Evolutionary conservation across 1,284 basidiomycete species (phyloP).

Genomic region (Phenoliferia sp.): DNA sequence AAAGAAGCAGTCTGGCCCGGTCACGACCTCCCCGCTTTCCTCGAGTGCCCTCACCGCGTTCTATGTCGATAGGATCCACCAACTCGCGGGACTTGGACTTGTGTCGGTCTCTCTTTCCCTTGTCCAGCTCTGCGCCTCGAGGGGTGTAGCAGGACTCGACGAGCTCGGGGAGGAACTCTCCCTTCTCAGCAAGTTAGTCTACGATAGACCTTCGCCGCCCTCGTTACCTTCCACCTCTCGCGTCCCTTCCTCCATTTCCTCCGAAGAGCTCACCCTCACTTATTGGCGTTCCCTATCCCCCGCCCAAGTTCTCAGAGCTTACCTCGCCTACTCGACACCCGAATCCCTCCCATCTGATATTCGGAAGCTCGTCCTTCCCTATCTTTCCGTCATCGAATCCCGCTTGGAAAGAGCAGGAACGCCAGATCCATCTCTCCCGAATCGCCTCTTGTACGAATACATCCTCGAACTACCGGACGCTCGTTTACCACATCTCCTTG

Average conservation of each 20-base stretch:
- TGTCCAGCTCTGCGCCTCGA: conserved; percentile 77
- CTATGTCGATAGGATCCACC: conserved; percentile 64
- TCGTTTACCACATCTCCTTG: conserved; percentile 61
- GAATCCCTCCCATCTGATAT: conserved; percentile 65
- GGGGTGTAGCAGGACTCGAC: conserved; percentile 71
- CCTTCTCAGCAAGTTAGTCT: conserved; percentile 74
- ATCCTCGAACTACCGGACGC: conserved; percentile 51
- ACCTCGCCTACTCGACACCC: conserved; percentile 65
- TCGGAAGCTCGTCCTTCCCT: conserved; percentile 73
- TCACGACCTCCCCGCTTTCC: conserved; percentile 20
- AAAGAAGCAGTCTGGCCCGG: background rate
- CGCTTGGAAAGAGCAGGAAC: conserved; percentile 70
- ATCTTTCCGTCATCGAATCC: conserved; percentile 81
- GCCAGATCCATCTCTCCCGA: conserved; percentile 60
- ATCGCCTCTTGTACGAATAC: conserved; percentile 66
- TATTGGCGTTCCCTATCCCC: conserved; percentile 67
- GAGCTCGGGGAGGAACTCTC: conserved; percentile 83
- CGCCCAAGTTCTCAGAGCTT: conserved; percentile 61
- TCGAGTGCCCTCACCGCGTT: conserved; percentile 57
- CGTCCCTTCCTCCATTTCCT: conserved; percentile 42
- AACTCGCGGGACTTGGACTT: conserved; percentile 65
- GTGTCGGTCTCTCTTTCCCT: conserved; percentile 70
- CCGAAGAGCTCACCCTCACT: conserved; percentile 55
- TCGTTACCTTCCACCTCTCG: background rate
- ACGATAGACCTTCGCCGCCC: conserved; percentile 59